Conservation (phyloP, 2,329 filamentous ascomycete species). For the Elsinoe australis region DNA sequence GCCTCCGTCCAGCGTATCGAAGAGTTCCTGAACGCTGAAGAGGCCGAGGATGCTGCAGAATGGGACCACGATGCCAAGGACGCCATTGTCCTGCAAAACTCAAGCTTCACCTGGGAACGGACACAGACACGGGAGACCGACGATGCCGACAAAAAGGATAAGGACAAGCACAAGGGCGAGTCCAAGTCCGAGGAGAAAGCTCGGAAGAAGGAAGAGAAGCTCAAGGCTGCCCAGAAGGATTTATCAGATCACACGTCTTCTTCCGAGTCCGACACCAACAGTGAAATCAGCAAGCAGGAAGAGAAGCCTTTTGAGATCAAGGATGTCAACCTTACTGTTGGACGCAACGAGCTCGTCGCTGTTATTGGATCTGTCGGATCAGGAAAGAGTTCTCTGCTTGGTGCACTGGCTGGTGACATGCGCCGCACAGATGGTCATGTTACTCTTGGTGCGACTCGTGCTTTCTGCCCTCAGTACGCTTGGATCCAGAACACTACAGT, state of each 20-base stretch:
- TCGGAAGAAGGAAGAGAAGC: slow-evolving; percentile 36
- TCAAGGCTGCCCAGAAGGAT: slow-evolving; percentile 27
- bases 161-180: slow-evolving; percentile 36
- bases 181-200: slow-evolving; percentile 40
- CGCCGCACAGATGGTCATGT: slow-evolving; percentile 68
- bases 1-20: slow-evolving; percentile 78
- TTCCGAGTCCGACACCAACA: slow-evolving; percentile 25
- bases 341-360: slow-evolving; percentile 68
- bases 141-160: slow-evolving; percentile 32
- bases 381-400: slow-evolving; percentile 83
- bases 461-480: slow-evolving; percentile 92
- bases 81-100: slow-evolving; percentile 61
- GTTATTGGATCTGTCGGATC: slow-evolving; percentile 86
- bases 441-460: slow-evolving; percentile 67
- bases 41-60: slow-evolving; percentile 64
- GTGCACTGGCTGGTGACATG: slow-evolving; percentile 90
- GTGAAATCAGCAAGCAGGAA: slow-evolving; percentile 50
- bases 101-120: slow-evolving; percentile 82
- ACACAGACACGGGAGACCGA: slow-evolving; percentile 46
- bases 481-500: slow-evolving; percentile 95
- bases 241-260: slow-evolving; percentile 21
- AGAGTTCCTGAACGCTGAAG: slow-evolving; percentile 79
- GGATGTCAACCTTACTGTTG: slow-evolving; percentile 58
- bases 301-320: slow-evolving; percentile 65
- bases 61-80: slow-evolving; percentile 47